phyloP scores from a whole-genome alignment of 495 filamentous ascomycete genomes.

The Annulohypoxylon maeteangense region DNA sequence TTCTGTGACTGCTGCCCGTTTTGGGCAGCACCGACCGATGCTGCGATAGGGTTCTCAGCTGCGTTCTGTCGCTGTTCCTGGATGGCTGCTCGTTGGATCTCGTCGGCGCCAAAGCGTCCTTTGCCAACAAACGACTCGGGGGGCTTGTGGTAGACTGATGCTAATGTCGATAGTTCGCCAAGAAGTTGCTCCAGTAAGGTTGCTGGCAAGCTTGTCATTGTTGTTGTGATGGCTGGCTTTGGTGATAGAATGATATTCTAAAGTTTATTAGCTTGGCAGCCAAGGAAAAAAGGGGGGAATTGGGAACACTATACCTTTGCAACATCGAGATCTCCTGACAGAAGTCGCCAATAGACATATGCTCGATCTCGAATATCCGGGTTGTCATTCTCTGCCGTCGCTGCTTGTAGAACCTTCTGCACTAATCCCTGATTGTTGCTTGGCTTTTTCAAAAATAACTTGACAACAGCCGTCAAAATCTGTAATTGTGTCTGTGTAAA shows the following conservation, averaged over 20 bases:
- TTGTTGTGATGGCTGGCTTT: conserved; percentile 93
- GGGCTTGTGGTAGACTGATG: conserved; percentile 99
- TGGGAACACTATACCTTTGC: conserved; percentile 68
- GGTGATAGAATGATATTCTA: conserved; percentile 91
- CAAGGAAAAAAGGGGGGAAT: not conserved
- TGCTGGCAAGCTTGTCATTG: conserved; percentile 86
- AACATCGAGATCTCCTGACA: conserved; percentile 91
- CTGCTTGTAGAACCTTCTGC: conserved; percentile 89
- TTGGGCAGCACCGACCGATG: conserved; percentile 76
- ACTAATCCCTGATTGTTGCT: conserved; percentile 88
- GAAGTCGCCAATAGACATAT: conserved; percentile 96
- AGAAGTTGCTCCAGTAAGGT: conserved; percentile 87
- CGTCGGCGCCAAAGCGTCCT: conserved; percentile 92
- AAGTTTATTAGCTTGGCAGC: conserved; percentile 33
- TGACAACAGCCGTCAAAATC: conserved; percentile 95
- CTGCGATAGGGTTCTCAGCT: conserved; percentile 93
- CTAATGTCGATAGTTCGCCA: conserved; percentile 90
- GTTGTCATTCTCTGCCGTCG: conserved; percentile 95
- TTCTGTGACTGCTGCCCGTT: conserved; percentile 67
- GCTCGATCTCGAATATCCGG: conserved; percentile 96
- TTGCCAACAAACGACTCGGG: conserved; percentile 96
- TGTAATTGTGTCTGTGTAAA: conserved; percentile 95
- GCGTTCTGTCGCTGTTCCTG: conserved; percentile 94
- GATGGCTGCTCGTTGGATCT: conserved; percentile 93
- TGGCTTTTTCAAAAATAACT: conserved; percentile 96